phyloP scores from a whole-genome alignment of 306 rosid genomes.

The Dryas drummondii region DNA sequence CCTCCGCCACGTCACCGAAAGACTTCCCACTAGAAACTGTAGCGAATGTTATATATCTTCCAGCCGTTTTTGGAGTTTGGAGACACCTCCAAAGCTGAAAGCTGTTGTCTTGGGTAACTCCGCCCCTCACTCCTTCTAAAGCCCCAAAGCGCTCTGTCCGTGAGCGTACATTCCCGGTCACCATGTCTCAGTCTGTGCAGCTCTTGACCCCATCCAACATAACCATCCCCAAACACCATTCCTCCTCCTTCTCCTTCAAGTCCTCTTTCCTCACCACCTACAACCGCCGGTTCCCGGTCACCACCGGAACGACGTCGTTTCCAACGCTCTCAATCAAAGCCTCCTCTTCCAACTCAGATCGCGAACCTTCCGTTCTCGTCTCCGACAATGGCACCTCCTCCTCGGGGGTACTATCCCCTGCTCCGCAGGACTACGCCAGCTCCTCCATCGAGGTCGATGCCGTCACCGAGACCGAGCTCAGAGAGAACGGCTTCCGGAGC shows the following conservation, averaged over 20 bases:
- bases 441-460: slow-evolving; percentile 79
- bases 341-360: slow-evolving; percentile 45
- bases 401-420: slow-evolving; percentile 28
- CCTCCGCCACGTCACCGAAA: slow-evolving; percentile 1
- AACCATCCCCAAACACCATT: slow-evolving; percentile 19
- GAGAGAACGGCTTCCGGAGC: slow-evolving; percentile 89
- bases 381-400: slow-evolving; percentile 43
- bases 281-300: slow-evolving; percentile 33
- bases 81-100: slow-evolving; percentile 19
- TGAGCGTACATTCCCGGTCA: slow-evolving; percentile 1
- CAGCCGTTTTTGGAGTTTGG: slow-evolving; percentile 4
- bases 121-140: slow-evolving; percentile 6
- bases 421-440: slow-evolving; percentile 6
- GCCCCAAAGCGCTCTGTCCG: not conserved
- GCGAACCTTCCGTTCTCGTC: slow-evolving; percentile 36
- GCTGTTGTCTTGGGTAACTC: not conserved
- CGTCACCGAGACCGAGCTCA: slow-evolving; percentile 74
- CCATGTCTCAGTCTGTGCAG: slow-evolving; percentile 74
- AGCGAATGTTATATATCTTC: not conserved
- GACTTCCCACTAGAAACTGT: not conserved
- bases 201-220: slow-evolving; percentile 42
- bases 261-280: slow-evolving; percentile 22
- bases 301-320: slow-evolving; percentile 8
- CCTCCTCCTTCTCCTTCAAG: slow-evolving; percentile 3
- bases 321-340: slow-evolving; percentile 34